Evolutionary conservation across 768 basidiomycete genomes (phyloP).

Genomic region (Phylloporus arenicola): DNA sequence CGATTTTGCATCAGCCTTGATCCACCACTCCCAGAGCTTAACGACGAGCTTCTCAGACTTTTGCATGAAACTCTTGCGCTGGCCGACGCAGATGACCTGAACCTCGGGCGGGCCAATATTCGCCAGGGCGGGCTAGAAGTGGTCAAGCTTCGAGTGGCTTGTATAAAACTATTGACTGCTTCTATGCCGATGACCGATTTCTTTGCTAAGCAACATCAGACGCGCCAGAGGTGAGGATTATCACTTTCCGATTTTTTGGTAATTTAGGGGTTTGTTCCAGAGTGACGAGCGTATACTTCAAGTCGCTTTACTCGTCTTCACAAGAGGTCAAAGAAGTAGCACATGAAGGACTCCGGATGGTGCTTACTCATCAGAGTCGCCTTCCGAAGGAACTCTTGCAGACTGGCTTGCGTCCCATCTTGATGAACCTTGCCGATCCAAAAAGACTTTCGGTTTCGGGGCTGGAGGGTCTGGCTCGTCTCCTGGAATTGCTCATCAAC

Average conservation of each 20-base stretch:
- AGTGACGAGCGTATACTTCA: slow-evolving; percentile 95
- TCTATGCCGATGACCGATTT: slow-evolving; percentile 95
- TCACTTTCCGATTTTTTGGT: background rate
- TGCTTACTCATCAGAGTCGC: slow-evolving; percentile 82
- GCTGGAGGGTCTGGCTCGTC: slow-evolving; percentile 86
- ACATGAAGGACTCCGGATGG: slow-evolving; percentile 86
- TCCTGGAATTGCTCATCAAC: slow-evolving; percentile 91
- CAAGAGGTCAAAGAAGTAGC: slow-evolving; percentile 93
- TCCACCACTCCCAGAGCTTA: slow-evolving; percentile 85
- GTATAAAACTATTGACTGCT: slow-evolving; percentile 88
- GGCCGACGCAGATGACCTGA: slow-evolving; percentile 92
- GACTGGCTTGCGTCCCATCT: slow-evolving; percentile 89
- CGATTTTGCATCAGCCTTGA: slow-evolving; percentile 88
- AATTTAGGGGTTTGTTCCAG: slow-evolving; percentile 36
- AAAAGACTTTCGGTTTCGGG: slow-evolving; percentile 90
- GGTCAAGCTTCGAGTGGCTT: slow-evolving; percentile 86
- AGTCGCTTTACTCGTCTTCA: slow-evolving; percentile 90
- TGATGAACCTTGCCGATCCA: slow-evolving; percentile 97
- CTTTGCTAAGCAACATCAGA: slow-evolving; percentile 77
- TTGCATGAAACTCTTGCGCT: slow-evolving; percentile 91
- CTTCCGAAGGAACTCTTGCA: slow-evolving; percentile 94
- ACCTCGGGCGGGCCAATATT: slow-evolving; percentile 66
- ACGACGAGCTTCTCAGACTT: slow-evolving; percentile 87
- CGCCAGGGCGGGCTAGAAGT: slow-evolving; percentile 79
- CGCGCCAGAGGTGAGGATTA: slow-evolving; percentile 68